Evolutionary conservation across 805 yeast genomes (phyloP), one percentile per base, ranked within the genome.

Genomic region (Kodamaea neixiangensis): DNA sequence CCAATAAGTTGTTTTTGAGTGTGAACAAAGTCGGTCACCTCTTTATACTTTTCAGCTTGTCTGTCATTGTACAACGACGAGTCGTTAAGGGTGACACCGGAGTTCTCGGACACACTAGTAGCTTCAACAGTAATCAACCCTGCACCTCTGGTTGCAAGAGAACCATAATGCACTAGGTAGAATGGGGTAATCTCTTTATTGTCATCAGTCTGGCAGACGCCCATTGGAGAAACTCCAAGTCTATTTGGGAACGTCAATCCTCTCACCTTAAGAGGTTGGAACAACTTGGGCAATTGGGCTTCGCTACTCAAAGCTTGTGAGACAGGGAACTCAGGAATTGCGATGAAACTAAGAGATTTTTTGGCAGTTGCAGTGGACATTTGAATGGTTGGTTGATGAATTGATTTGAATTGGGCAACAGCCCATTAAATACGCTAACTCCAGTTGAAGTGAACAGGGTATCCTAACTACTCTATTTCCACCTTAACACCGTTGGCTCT

Each of bases 151-250:
- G 67, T 47, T 0, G 81, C 75, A 47, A 75, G 65, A 0, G 73
- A 60, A 3, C 81, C 81, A 55, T 81, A 78, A 55, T 81, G 83
- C 5, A 72, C 68, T 17, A 71, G 54, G 55, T 81, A 83, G 66
- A 72, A 81, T 15, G 68, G 75, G 0, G 78, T 80, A 0, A 74
- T 69, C n/a, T 63, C 60, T 1, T 76, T 76, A 44, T 78, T 64
- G 19, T 55, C 54, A 2, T 61, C 55, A 2, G 78, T 73, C 3
- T 83, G 73, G 60, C 80, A 81, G 45, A 70, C 76, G 59, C 84
- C 77, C 83, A 80, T 78, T 41, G 84, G 84, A 0, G 85, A 73
- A 18, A 81, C 80, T 46, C 82, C 82, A 22, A 81, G 60, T 53
- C 87, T 67, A 61, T 83, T 83, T 11, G 70, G 73, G 17, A 82